These are phyloP conservation scores for Aureobasidium uvarum DNA, from an alignment of 2,329 filamentous ascomycete species.

Conservation along the genomic window DNA sequence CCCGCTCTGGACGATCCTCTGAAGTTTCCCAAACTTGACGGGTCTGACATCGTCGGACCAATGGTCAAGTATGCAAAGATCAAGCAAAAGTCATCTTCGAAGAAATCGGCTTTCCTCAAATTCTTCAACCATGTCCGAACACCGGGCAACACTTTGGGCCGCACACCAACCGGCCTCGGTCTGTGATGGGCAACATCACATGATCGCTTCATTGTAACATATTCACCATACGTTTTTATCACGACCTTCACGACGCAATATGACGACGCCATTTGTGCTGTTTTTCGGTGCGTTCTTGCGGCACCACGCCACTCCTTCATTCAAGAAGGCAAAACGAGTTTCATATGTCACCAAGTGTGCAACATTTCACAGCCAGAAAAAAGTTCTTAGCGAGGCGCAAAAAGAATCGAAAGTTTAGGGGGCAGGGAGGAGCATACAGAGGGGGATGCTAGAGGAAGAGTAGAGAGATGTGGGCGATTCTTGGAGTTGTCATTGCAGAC, in stretches of 20 bases:
- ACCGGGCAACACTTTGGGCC: conserved; percentile 21
- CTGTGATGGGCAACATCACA: conserved; percentile 6
- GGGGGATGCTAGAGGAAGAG: background rate
- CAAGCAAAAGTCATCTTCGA: conserved; percentile 34
- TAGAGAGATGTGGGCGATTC: background rate
- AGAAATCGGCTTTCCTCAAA: conserved; percentile 36
- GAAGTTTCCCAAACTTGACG: conserved; percentile 85
- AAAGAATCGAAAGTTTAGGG: background rate
- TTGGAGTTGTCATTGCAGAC: conserved; percentile 8
- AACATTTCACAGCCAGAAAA: conserved; percentile 8
- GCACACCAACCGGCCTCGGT: conserved; percentile 13
- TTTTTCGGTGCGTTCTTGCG: conserved; percentile 1
- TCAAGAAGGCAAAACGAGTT: conserved; percentile 20
- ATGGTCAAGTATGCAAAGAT: conserved; percentile 61
- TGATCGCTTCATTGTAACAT: conserved; percentile 15
- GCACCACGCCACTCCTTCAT: conserved; percentile 16
- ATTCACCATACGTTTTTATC: conserved; percentile 23
- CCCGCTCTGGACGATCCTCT: conserved; percentile 69
- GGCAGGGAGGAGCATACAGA: background rate
- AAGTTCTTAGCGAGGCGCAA: conserved; percentile 10
- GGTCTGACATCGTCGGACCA: conserved; percentile 89
- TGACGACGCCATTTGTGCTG: conserved; percentile 24
- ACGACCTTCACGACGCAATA: conserved; percentile 24
- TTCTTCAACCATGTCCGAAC: conserved; percentile 38
- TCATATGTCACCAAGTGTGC: conserved; percentile 20